Conservation (phyloP, 306 rosid species). For the Cicer judaicum region DNA sequence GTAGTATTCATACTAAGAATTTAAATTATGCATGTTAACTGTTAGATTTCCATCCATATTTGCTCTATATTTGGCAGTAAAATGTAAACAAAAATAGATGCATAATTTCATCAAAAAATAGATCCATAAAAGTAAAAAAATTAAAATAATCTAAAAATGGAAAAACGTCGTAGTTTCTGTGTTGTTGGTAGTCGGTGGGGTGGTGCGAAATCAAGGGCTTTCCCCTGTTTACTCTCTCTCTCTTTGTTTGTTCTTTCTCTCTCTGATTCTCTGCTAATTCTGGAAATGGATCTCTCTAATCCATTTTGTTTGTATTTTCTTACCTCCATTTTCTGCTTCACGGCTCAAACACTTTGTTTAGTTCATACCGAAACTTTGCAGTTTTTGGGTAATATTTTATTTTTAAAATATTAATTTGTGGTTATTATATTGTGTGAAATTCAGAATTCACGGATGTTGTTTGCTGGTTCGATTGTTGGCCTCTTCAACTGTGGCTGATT, state of each 20-base stretch:
- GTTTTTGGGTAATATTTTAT: conserved; percentile 28
- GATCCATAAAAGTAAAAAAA: background rate
- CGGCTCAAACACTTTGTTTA: conserved; percentile 39
- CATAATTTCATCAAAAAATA: background rate
- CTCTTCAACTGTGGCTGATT: conserved; percentile 37
- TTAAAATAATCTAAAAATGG: conserved; percentile 42
- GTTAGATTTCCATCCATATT: background rate
- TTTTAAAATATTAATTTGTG: conserved; percentile 17
- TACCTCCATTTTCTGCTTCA: background rate
- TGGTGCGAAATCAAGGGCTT: conserved; percentile 65
- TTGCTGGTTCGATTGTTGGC: conserved; percentile 33
- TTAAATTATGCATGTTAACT: too few relatives aligned
- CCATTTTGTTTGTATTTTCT: conserved; percentile 11
- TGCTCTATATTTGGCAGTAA: conserved; percentile 31
- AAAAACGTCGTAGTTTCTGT: conserved; percentile 40
- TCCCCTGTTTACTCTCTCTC: conserved; percentile 40
- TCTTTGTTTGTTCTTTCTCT: background rate
- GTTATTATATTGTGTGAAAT: conserved; percentile 43
- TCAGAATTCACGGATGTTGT: conserved; percentile 50
- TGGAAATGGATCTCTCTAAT: conserved; percentile 55
- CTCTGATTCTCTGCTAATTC: conserved; percentile 46
- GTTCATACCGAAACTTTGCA: conserved; percentile 43
- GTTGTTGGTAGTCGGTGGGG: conserved; percentile 57
- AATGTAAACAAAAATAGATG: background rate
- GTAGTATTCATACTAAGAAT: too few relatives aligned